Conservation (phyloP, 73 alveolate genomes). For the Diophrys appendiculata region DNA sequence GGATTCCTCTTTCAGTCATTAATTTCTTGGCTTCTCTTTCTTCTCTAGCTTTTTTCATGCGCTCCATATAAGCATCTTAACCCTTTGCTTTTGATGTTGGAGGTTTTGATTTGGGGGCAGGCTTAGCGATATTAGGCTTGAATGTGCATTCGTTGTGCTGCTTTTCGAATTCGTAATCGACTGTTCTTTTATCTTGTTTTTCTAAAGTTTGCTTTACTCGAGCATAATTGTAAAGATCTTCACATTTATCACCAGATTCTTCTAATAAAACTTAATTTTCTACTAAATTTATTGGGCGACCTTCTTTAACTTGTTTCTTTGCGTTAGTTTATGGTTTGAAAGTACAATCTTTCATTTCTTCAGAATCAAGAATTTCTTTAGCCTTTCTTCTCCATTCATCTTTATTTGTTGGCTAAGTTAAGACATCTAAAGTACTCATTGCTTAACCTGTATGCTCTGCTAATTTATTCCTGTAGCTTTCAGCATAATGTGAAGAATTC, state of each 20-base stretch:
- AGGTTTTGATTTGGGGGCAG: conserved; percentile 2
- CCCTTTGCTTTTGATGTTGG: not conserved
- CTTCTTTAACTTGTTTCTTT: not conserved
- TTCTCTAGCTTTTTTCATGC: conserved; percentile 49
- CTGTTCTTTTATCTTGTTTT: conserved; percentile 37
- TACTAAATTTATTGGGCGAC: not conserved
- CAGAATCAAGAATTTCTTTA: conserved; percentile 27
- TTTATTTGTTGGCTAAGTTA: conserved; percentile 30
- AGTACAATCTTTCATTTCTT: conserved; percentile 46
- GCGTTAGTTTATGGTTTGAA: conserved; percentile 27
- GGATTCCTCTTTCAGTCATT: conserved; percentile 45
- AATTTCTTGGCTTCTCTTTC: conserved; percentile 30
- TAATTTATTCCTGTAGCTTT: conserved; percentile 22
- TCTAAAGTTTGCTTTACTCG: conserved; percentile 1
- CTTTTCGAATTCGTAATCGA: conserved; percentile 48
- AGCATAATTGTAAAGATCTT: conserved; percentile 25
- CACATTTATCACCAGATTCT: conserved; percentile 31
- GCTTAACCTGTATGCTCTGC: conserved; percentile 10
- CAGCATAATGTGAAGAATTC: conserved; percentile 9
- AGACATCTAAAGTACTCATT: conserved; percentile 13
- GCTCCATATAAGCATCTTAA: conserved; percentile 24
- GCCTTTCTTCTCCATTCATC: conserved; percentile 26
- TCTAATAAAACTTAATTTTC: not conserved
- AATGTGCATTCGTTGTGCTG: conserved; percentile 42
- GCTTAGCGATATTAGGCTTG: conserved; percentile 26